Conservation (phyloP, 164 flowering plant genomes). For the Protea cynaroides region DNA sequence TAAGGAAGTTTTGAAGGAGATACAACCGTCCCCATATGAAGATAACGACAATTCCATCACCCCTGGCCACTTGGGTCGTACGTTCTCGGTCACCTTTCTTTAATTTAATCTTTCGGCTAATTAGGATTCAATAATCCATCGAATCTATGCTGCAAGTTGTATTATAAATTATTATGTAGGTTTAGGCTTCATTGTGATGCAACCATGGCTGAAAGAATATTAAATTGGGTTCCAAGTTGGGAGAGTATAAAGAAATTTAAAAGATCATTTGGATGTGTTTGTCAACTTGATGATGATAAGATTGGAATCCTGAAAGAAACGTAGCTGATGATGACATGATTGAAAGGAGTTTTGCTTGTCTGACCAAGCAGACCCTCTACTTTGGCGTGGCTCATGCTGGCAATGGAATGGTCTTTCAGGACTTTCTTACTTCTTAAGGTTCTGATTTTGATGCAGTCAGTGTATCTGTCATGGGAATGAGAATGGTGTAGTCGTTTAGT, state of each 20-base stretch:
- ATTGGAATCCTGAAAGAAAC: slow-evolving; percentile 7
- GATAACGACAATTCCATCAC: slow-evolving; percentile 14
- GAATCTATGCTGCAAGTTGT: slow-evolving; percentile 1
- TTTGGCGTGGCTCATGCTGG: neutral
- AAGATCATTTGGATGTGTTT: slow-evolving; percentile 16
- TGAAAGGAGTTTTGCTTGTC: slow-evolving; percentile 1
- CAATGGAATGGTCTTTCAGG: too few species aligned
- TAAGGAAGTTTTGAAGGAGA: neutral
- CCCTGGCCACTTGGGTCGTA: slow-evolving; percentile 1
- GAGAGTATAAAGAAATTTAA: slow-evolving; percentile 7
- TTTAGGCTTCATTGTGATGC: neutral
- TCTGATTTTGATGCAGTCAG: too few species aligned
- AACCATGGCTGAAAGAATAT: slow-evolving; percentile 6
- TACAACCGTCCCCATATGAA: slow-evolving; percentile 3
- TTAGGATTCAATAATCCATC: neutral
- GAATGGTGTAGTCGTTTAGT: too few species aligned
- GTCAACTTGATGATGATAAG: slow-evolving; percentile 15
- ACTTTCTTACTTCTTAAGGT: too few species aligned
- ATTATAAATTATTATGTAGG: neutral
- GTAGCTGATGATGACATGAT: neutral
- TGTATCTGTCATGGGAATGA: too few species aligned
- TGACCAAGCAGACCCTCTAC: neutral
- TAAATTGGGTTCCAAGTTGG: slow-evolving; percentile 21
- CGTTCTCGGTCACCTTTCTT: neutral
- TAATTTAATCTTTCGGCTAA: neutral